phyloP scores from a whole-genome alignment of 2,329 filamentous ascomycete genomes.

The Nectriaceae sp. region DNA sequence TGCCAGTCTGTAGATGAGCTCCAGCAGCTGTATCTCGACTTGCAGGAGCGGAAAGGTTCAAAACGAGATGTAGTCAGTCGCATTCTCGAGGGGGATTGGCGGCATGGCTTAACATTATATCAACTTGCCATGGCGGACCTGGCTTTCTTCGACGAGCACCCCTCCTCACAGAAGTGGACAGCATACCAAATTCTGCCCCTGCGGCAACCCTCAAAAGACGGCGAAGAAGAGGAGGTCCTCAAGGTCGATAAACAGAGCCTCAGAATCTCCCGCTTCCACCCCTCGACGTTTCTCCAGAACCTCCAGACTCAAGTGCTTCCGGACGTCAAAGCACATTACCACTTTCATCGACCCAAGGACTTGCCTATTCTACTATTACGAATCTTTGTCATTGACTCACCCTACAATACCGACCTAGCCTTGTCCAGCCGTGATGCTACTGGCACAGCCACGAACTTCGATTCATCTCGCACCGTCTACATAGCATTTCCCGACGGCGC shows the following conservation, averaged over 20 bases:
- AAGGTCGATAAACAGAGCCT: constrained; percentile 49
- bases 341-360: constrained; percentile 69
- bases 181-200: constrained; percentile 61
- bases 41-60: constrained; percentile 61
- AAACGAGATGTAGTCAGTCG: constrained; percentile 65
- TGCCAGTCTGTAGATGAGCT: constrained; percentile 66
- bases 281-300: constrained; percentile 75
- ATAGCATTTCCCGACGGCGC: constrained; percentile 81
- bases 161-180: constrained; percentile 64
- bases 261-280: constrained; percentile 71
- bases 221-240: constrained; percentile 42
- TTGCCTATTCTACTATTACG: constrained; percentile 75
- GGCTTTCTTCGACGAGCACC: constrained; percentile 66
- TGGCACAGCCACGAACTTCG: constrained; percentile 48
- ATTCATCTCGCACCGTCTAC: constrained; percentile 72
- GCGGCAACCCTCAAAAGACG: constrained; percentile 37
- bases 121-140: constrained; percentile 71
- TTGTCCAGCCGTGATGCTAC: constrained; percentile 36
- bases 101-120: constrained; percentile 63
- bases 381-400: constrained; percentile 78
- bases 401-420: constrained; percentile 67
- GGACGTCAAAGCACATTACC: constrained; percentile 81
- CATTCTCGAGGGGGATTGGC: constrained; percentile 69
- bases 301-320: constrained; percentile 75
- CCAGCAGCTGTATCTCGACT: constrained; percentile 62